These are phyloP conservation scores for Silene vulgaris DNA, from an alignment of 179 eudicot species.

Conservation along the genomic window DNA sequence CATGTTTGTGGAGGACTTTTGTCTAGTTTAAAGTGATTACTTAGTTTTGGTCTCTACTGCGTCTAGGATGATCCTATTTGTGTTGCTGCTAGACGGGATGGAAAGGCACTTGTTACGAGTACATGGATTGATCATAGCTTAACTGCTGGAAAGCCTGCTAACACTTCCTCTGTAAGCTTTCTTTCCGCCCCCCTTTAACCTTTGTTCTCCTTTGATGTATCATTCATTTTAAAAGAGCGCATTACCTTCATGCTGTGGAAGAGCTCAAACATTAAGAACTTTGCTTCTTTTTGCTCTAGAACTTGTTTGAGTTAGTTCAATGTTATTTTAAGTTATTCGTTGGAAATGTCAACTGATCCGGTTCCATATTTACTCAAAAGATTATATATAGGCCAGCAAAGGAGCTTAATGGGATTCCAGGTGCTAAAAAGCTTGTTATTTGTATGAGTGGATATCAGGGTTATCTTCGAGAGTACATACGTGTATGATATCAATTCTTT, in stretches of 20 bases:
- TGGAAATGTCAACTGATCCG: not conserved
- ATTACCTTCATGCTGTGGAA: too few relatives aligned
- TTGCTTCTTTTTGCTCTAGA: too few relatives aligned
- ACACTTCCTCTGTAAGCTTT: constrained; percentile 47
- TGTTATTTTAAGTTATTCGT: not conserved
- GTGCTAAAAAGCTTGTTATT: constrained; percentile 56
- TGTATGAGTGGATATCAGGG: constrained; percentile 78
- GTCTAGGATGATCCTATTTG: constrained; percentile 81
- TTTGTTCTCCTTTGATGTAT: not conserved
- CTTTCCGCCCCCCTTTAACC: not conserved
- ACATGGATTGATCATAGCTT: constrained; percentile 70
- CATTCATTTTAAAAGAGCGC: too few relatives aligned
- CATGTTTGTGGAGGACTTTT: not conserved
- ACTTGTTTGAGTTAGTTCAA: too few relatives aligned
- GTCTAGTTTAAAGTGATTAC: not conserved
- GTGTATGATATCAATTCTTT: not conserved
- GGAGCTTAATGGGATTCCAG: constrained; percentile 71
- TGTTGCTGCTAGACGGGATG: constrained; percentile 60
- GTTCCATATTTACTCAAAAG: constrained; percentile 32
- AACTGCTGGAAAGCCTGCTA: constrained; percentile 42
- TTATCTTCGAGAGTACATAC: not conserved
- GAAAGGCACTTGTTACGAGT: constrained; percentile 53
- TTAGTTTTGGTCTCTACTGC: constrained; percentile 3
- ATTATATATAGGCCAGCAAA: constrained; percentile 63
- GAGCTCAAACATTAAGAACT: too few relatives aligned